A percentile compares a stretch with the other conserved stretches of the same genome.
Evolutionary conservation across 805 yeast species (phyloP).

Genomic region (Hanseniaspora clermontiae): DNA sequence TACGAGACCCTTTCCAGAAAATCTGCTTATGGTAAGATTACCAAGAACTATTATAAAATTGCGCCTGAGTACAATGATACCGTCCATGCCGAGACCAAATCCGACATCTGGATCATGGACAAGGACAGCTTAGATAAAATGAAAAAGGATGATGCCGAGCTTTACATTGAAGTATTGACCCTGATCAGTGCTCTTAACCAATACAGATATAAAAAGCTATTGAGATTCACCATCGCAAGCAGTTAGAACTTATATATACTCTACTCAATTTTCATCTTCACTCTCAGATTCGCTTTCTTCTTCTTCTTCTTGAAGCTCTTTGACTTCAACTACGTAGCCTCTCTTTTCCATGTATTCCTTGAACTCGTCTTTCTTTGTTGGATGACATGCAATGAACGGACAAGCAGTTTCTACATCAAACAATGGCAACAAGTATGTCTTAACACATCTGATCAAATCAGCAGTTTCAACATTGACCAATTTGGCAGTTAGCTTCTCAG

Average conservation of each 20-base stretch:
- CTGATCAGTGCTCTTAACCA: slow-evolving; percentile 52
- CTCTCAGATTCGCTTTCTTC: neutral
- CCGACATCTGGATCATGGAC: slow-evolving; percentile 58
- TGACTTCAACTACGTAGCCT: slow-evolving; percentile 3
- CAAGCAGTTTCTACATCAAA: slow-evolving; percentile 30
- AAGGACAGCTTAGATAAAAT: slow-evolving; percentile 35
- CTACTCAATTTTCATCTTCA: neutral
- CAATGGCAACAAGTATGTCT: slow-evolving; percentile 50
- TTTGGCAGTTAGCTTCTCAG: neutral
- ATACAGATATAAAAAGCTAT: slow-evolving; percentile 59
- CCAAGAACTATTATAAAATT: slow-evolving; percentile 23
- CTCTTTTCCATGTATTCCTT: slow-evolving; percentile 1
- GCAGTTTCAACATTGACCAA: neutral
- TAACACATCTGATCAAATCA: slow-evolving; percentile 30
- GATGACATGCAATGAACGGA: slow-evolving; percentile 13
- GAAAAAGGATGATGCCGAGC: slow-evolving; percentile 35
- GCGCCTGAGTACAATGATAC: slow-evolving; percentile 33
- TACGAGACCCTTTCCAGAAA: slow-evolving; percentile 39
- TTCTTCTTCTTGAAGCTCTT: slow-evolving; percentile 9
- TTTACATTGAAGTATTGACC: slow-evolving; percentile 51
- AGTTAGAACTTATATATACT: slow-evolving; percentile 24
- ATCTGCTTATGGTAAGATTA: slow-evolving; percentile 41
- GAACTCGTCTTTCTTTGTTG: slow-evolving; percentile 10
- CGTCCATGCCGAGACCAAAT: slow-evolving; percentile 46
- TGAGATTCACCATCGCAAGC: slow-evolving; percentile 63